Evolutionary conservation across 2,329 filamentous ascomycete genomes (phyloP).

Genomic region (Byssoonygena ceratinophila): DNA sequence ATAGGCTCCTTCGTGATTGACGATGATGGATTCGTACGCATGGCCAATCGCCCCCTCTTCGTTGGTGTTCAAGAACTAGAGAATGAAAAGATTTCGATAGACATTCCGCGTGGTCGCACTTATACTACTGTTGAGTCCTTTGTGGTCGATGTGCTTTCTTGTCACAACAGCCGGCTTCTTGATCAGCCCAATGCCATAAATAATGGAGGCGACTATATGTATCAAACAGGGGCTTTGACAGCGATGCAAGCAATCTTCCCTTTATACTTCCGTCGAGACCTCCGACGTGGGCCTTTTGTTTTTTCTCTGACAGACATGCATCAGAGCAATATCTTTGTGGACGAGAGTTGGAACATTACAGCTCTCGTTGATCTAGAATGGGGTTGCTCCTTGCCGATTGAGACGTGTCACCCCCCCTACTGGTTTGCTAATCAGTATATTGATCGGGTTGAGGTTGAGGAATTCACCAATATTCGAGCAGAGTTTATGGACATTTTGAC

Average conservation of each 20-base stretch:
- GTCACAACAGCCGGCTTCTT: slow-evolving; percentile 22
- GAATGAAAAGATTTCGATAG: slow-evolving; percentile 22
- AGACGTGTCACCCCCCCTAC: slow-evolving; percentile 25
- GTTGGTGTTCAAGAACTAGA: slow-evolving; percentile 22
- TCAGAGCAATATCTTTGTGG: slow-evolving; percentile 26
- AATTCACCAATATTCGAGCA: slow-evolving; percentile 14
- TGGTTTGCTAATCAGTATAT: slow-evolving; percentile 23
- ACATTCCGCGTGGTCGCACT: slow-evolving; percentile 21
- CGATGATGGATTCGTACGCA: slow-evolving; percentile 19
- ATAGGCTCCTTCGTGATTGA: slow-evolving; percentile 30
- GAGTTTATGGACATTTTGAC: slow-evolving; percentile 19
- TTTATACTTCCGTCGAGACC: slow-evolving; percentile 2
- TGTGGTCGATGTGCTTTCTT: slow-evolving; percentile 21
- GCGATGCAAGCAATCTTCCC: slow-evolving; percentile 14
- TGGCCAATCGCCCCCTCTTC: slow-evolving; percentile 23
- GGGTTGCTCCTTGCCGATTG: slow-evolving; percentile 18
- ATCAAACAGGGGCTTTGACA: slow-evolving; percentile 19
- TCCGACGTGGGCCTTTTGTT: slow-evolving; percentile 25
- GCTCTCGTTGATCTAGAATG: slow-evolving; percentile 30
- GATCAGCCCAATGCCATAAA: slow-evolving; percentile 23
- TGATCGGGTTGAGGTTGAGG: slow-evolving; percentile 15
- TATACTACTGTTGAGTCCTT: slow-evolving; percentile 23
- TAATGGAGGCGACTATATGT: not conserved
- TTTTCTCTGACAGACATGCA: slow-evolving; percentile 26
- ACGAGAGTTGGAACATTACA: slow-evolving; percentile 28